phyloP scores from a whole-genome alignment of 768 basidiomycete species.

The Lactarius akahatsu region DNA sequence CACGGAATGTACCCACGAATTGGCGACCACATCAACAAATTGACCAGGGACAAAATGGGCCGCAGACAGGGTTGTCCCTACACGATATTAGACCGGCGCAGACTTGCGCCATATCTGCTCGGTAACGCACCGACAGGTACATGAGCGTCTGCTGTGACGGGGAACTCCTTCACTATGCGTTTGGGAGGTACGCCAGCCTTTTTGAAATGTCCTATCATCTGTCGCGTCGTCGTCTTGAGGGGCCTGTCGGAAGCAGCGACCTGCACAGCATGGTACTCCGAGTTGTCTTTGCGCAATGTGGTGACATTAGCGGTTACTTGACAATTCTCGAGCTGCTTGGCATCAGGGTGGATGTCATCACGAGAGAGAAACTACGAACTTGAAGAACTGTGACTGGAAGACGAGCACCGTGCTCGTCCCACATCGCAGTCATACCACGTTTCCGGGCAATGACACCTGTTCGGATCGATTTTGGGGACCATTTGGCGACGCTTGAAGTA shows the following conservation, averaged over 20 bases:
- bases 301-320: conserved; percentile 82
- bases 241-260: conserved; percentile 80
- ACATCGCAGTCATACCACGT: conserved; percentile 92
- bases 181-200: conserved; percentile 83
- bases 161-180: conserved; percentile 82
- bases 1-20: conserved; percentile 61
- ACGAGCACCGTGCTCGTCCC: conserved; percentile 85
- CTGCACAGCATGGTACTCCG: conserved; percentile 89
- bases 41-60: conserved; percentile 98
- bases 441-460: conserved; percentile 94
- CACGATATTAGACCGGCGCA: background rate
- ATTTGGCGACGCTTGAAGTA: conserved; percentile 46
- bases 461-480: conserved; percentile 82
- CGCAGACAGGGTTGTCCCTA: conserved; percentile 87
- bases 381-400: conserved; percentile 94
- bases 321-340: conserved; percentile 73
- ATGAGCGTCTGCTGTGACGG: conserved; percentile 85
- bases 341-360: background rate
- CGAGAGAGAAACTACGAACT: conserved; percentile 44
- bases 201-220: conserved; percentile 87
- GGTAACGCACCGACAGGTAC: conserved; percentile 74
- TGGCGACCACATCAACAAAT: conserved; percentile 86
- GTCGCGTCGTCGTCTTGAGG: conserved; percentile 66
- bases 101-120: background rate
- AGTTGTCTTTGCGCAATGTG: conserved; percentile 60